Conservation (phyloP, 306 rosid genomes). For the Dalbergia cochinchinensis region DNA sequence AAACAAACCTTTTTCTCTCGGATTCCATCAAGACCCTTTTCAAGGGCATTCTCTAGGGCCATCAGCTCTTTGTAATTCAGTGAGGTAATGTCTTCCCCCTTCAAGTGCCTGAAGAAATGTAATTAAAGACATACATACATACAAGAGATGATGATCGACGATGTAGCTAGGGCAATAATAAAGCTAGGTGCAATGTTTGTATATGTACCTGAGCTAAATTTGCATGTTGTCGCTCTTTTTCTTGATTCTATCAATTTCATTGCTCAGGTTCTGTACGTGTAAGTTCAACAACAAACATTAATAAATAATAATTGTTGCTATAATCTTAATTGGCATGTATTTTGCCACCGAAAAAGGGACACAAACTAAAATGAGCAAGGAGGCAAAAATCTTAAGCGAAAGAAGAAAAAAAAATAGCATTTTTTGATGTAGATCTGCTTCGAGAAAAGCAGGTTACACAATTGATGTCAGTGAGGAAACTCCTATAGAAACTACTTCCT, state of each 20-base stretch:
- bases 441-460: constrained; percentile 2
- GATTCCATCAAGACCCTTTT: constrained; percentile 67
- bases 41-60: constrained; percentile 71
- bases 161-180: constrained; percentile 5
- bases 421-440: constrained; percentile 41
- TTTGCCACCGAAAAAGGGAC: background rate
- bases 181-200: background rate
- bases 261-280: constrained; percentile 67
- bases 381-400: background rate
- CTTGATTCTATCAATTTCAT: constrained; percentile 83
- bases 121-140: background rate
- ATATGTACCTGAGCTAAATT: constrained; percentile 71
- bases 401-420: background rate
- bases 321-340: constrained; percentile 21
- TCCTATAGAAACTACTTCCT: background rate
- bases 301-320: background rate
- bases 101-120: constrained; percentile 69
- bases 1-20: constrained; percentile 74
- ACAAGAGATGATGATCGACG: background rate
- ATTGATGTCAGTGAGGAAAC: constrained; percentile 39
- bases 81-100: constrained; percentile 85
- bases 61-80: constrained; percentile 76
- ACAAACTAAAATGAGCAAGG: background rate
- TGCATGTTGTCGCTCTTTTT: constrained; percentile 94
- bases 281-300: constrained; percentile 20